Percentiles rank a stretch among this genome's conserved stretches.
Conservation (phyloP, 2,329 filamentous ascomycete genomes). For the Cytospora paraplurivora region DNA sequence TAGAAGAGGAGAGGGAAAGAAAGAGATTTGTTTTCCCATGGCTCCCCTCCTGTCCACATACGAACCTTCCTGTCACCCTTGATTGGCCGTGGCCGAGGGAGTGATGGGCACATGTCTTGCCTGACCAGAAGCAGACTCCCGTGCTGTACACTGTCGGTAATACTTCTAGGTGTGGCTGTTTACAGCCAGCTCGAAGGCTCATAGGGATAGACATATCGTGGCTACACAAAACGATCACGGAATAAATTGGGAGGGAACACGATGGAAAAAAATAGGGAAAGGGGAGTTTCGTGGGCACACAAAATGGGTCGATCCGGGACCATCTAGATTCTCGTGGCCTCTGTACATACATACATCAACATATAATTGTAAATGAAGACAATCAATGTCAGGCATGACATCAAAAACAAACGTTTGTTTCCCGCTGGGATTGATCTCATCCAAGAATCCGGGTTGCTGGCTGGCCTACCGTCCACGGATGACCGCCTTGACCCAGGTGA, state of each 20-base stretch:
- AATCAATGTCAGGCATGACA: neutral
- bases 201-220: conserved; percentile 8
- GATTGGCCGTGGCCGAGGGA: neutral
- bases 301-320: neutral
- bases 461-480: neutral
- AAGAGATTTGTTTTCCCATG: conserved; percentile 4
- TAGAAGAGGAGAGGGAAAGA: neutral
- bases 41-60: neutral
- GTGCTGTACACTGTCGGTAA: conserved; percentile 14
- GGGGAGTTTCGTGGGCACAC: conserved; percentile 7
- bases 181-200: neutral
- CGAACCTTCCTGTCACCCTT: neutral
- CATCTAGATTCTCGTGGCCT: neutral
- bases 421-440: neutral
- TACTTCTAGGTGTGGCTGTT: conserved; percentile 5
- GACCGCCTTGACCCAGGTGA: neutral
- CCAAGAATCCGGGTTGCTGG: neutral
- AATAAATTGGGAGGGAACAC: conserved; percentile 4
- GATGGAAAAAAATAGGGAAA: neutral
- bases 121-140: conserved; percentile 9
- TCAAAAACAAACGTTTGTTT: neutral
- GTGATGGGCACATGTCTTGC: conserved; percentile 2
- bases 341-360: conserved; percentile 8
- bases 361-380: neutral
- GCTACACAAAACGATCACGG: conserved; percentile 15